Percentiles rank a stretch among this genome's conserved stretches.
Evolutionary conservation across 306 rosid species (phyloP).

Genomic region (Acacia acuminata): DNA sequence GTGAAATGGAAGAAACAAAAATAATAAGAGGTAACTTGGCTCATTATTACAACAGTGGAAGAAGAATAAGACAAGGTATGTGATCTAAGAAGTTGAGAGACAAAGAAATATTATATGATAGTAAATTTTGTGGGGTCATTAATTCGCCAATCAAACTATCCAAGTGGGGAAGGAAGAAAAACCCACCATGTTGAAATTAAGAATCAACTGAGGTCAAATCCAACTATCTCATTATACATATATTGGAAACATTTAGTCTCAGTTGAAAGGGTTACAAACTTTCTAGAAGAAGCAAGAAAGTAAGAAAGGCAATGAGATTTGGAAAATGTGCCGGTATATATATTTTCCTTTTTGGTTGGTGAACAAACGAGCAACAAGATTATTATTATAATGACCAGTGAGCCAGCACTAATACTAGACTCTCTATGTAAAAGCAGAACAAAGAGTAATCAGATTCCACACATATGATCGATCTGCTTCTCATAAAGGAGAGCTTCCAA

Average conservation of each 20-base stretch:
- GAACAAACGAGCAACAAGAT: slow-evolving; percentile 58
- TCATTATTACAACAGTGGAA: background rate
- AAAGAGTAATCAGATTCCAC: background rate
- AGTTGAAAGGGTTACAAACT: slow-evolving; percentile 7
- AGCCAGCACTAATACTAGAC: background rate
- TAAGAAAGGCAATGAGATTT: slow-evolving; percentile 34
- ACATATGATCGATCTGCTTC: background rate
- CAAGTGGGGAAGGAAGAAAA: slow-evolving; percentile 22
- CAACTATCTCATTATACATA: background rate
- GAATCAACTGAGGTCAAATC: slow-evolving; percentile 21
- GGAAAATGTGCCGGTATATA: slow-evolving; percentile 25
- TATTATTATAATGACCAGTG: background rate
- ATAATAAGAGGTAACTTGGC: background rate
- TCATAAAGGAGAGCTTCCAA: background rate
- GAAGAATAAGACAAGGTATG: background rate
- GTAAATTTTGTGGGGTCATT: slow-evolving; percentile 12
- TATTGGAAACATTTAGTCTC: background rate
- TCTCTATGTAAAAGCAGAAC: background rate
- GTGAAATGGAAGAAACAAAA: background rate
- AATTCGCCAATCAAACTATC: slow-evolving; percentile 31
- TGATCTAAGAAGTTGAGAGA: background rate
- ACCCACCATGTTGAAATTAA: slow-evolving; percentile 25
- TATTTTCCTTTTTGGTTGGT: slow-evolving; percentile 60
- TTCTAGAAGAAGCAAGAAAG: slow-evolving; percentile 43
- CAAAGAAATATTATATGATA: background rate